Base-by-base conservation (phyloP, 1,284 basidiomycete species). In the Ganoderma multipileum region DNA sequence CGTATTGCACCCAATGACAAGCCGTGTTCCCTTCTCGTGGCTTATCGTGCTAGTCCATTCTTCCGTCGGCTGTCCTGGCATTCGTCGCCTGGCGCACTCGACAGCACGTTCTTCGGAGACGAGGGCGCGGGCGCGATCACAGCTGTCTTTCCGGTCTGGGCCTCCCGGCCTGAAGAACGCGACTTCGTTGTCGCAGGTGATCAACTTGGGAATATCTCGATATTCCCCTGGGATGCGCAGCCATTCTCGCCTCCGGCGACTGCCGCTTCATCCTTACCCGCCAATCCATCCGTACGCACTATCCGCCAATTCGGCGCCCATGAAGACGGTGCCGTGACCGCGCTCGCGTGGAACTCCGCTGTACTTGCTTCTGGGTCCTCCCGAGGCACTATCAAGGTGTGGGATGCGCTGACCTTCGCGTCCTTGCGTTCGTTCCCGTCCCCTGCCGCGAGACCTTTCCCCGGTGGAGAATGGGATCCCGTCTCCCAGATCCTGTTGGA, bases 401-500 rank as follows among this genome's bases (percentile, higher is more conserved):
- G 89, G 81, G 91, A 95, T 73, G 84, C 87, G 1, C 82, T 95
- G 64, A 90, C 89, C 0, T 85, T 92, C 64, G 82, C 82, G 20
- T 83, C 80, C 4, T 78, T 91, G 66, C 86, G 87, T 59, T 83
- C 80, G 60, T 90, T 95, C 76, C 75, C 80, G 12, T 84, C 82
- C 26, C 84, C 85, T 52, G 78, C 82, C 16, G 80, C 83, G 41
- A 84, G 83, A 62, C 79, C 77, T 58, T 71, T 72, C 60, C 79
- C 74, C 55, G 79, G 81, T 50, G 72, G 79, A 20, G 82, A 84
- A 23, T 78, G 83, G 72, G 85, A 85, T 70, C 77, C 76, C 0
- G 91, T 95, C 18, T 82, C 81, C 30, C 87, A 89, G 74, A 90
- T 96, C 44, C 72, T 92, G 8, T 76, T 95, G 0, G 85, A 89